Evolutionary conservation across 2,329 filamentous ascomycete species (phyloP).

Genomic region (Coniochaeta pulveracea): DNA sequence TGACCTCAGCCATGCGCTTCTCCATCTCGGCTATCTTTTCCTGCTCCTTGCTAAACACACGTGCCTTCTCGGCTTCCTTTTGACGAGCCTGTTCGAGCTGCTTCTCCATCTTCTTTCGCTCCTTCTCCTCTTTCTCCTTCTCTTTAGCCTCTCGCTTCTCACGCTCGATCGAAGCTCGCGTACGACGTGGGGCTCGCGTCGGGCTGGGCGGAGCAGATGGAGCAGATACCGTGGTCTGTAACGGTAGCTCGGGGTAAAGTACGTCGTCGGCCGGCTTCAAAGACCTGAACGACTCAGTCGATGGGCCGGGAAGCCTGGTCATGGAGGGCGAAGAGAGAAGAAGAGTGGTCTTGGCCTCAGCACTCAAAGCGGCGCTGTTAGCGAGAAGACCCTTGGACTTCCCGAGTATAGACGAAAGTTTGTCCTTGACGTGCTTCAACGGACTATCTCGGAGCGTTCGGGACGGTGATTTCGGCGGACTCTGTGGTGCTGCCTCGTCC

Average conservation of each 20-base stretch:
- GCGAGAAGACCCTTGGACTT: slow-evolving; percentile 78
- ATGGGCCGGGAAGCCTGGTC: slow-evolving; percentile 29
- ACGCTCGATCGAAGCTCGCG: slow-evolving; percentile 47
- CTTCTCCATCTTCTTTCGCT: slow-evolving; percentile 34
- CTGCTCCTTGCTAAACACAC: slow-evolving; percentile 45
- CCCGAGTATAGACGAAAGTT: slow-evolving; percentile 82
- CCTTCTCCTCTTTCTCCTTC: slow-evolving; percentile 44
- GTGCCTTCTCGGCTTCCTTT: slow-evolving; percentile 59
- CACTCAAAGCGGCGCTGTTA: slow-evolving; percentile 56
- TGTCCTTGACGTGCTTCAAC: slow-evolving; percentile 84
- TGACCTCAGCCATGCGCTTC: slow-evolving; percentile 26
- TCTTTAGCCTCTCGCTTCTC: slow-evolving; percentile 52
- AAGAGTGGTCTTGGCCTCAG: slow-evolving; percentile 41
- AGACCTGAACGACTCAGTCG: slow-evolving; percentile 36
- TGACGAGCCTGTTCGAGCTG: slow-evolving; percentile 56
- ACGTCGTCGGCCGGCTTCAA: slow-evolving; percentile 24
- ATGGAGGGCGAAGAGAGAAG: slow-evolving; percentile 42
- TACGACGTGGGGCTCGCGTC: slow-evolving; percentile 31
- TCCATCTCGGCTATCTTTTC: slow-evolving; percentile 42
- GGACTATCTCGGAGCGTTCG: slow-evolving; percentile 59
- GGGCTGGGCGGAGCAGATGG: slow-evolving; percentile 28
- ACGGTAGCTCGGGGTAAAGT: slow-evolving; percentile 34
- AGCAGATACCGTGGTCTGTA: slow-evolving; percentile 18
- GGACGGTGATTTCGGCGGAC: slow-evolving; percentile 45
- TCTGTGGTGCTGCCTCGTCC: slow-evolving; percentile 26